Base-by-base conservation (phyloP, 2,329 filamentous ascomycete genomes). In the Botryotinia calthae region DNA sequence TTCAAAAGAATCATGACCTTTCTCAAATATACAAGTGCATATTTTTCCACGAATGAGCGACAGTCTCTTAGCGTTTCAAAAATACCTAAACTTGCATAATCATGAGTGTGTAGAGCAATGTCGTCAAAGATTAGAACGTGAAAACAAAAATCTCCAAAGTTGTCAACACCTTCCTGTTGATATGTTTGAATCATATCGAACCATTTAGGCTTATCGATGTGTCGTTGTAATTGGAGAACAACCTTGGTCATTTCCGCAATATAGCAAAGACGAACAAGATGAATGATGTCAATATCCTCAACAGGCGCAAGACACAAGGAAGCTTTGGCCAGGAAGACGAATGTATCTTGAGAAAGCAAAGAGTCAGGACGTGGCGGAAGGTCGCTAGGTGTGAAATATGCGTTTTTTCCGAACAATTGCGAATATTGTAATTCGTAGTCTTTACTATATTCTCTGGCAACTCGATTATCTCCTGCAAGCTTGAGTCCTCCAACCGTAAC, bases 211-310 rank as follows among this genome's bases (percentile, higher is more conserved):
- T 83, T 80, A 0, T 87, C 84, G 64, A 89, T 85, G 78, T 88
- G 88, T 66, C 85, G 85, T 37, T 85, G 84, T 80, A 88, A 88
- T 12, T 87, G 85, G 22, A 89, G 80, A 25, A 94, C 87, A 9
- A 94, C 90, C 82, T 97, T 97, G 74, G 97, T 89, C 73, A 99
- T 89, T 82, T 99, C 96, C 4, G 93, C 93, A 72, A 97, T 86
- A 80, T 97, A 98, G 83, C 94, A 98, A 63, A 98, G 85, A 54
- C 92, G 90, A 67, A 98, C 83, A 69, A 98, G 82, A 81, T 97
- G 92, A 58, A 91, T 88, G 59, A 97, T 89, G 72, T 97, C 93
- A 56, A 93, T 86, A 58, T 88, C 85, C 42, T 94, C 87, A 2
- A 90, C 87, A 14, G 91, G 87, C 10, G 88, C 86, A 28, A 97